Evolutionary conservation across 495 filamentous ascomycete species (phyloP), one percentile per base, ranked within the genome.

Genomic region (Hypoxylon trugodes): DNA sequence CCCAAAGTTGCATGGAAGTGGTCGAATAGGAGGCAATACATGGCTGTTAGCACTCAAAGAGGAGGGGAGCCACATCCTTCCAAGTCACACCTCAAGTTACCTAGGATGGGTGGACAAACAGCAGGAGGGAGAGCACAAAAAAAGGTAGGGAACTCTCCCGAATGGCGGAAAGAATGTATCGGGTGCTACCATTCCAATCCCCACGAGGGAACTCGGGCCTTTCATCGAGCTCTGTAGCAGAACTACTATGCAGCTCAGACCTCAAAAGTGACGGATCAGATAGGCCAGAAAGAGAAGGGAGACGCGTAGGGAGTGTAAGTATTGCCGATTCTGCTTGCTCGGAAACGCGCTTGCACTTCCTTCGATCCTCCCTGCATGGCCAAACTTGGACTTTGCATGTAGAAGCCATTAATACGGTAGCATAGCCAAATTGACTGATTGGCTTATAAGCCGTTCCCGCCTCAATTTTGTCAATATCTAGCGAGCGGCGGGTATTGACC

Each of bases 151-250:
- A 52, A 57, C 43, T 55, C 45, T 65, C 57, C 60, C 55, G 43
- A 32, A 24, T 45, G 33, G 43, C 36, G 57, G 41, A 45, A 70
- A 68, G 68, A 73, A 73, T 73, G 70, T 68, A 61, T 64, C 37
- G 48, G 61, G 36, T 61, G 58, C 38, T 42, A 36, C 67, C 68
- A 73, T 73, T 73, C 70, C 70, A 73, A 66, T 58, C 68, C 68
- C 30, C 43, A 59, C 46, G 50, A 57, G 65, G 58, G 43, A 50
- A 60, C 64, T 72, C 69, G 61, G 68, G 43, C 70, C 70, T 68
- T 51, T 54, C 33, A 50, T 52, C 33, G 42, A 63, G 49, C 30
- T 35, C 40, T 5, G 38, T 61, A 33, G 21, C 35, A 59, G 37
- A 55, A 35, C 28, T 50, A n/a, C 13, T 15, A 45, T 35, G 10